Conservation (phyloP, 2,329 filamentous ascomycete species). For the Alternaria metachromatica region DNA sequence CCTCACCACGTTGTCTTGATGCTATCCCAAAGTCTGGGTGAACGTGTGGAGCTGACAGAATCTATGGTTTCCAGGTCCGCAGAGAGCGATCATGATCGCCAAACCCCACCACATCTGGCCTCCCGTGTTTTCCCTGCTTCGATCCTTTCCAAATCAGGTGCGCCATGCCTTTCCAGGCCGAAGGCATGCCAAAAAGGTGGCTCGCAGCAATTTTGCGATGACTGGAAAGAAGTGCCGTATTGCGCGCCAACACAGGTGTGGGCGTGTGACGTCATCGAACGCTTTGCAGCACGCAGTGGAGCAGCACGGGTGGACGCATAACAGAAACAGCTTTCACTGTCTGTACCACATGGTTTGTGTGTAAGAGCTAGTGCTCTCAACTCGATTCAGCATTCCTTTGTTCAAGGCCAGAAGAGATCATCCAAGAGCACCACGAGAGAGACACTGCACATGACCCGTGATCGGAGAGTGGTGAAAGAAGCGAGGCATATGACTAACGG, state of each 20-base stretch:
- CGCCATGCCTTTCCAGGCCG: not conserved
- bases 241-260: not conserved
- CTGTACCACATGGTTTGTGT: not conserved
- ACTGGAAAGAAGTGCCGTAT: not conserved
- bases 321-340: not conserved
- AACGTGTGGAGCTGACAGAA: not conserved
- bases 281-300: not conserved
- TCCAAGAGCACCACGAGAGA: not conserved
- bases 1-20: not conserved
- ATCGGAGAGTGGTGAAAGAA: not conserved
- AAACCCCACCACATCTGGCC: slow-evolving; percentile 4
- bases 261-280: slow-evolving; percentile 2
- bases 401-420: not conserved
- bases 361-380: not conserved
- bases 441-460: not conserved
- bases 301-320: not conserved
- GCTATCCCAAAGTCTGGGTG: not conserved
- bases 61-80: not conserved
- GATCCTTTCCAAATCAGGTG: slow-evolving; percentile 4
- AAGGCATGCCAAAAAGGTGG: not conserved
- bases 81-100: slow-evolving; percentile 11
- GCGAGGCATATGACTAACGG: not conserved
- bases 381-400: not conserved
- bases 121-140: slow-evolving; percentile 13
- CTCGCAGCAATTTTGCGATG: not conserved